phyloP scores from a whole-genome alignment of 2,329 filamentous ascomycete genomes.

The Alternaria arbusti region DNA sequence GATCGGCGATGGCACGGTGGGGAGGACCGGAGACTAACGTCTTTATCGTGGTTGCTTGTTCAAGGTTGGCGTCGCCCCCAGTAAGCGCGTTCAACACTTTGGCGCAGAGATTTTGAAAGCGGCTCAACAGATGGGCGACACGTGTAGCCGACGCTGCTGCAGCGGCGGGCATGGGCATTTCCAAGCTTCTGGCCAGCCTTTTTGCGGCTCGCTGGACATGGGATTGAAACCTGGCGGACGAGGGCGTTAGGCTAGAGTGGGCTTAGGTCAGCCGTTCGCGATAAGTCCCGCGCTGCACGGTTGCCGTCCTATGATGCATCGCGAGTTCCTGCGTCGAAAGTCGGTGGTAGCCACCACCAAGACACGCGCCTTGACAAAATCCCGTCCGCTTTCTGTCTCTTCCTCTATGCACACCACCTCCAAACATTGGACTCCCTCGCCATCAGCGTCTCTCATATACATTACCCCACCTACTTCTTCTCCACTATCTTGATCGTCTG shows the following conservation, averaged over 20 bases:
- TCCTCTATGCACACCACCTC: slow-evolving; percentile 13
- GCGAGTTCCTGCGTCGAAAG: slow-evolving; percentile 40
- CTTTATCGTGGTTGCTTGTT: slow-evolving; percentile 24
- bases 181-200: slow-evolving; percentile 10
- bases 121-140: slow-evolving; percentile 6
- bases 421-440: slow-evolving; percentile 11
- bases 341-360: slow-evolving; percentile 28
- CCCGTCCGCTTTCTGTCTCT: slow-evolving; percentile 10
- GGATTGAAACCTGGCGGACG: slow-evolving; percentile 18
- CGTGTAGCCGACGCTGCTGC: neutral
- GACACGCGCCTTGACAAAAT: slow-evolving; percentile 28
- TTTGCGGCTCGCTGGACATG: slow-evolving; percentile 17
- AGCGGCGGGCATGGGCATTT: neutral
- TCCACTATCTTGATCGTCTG: slow-evolving; percentile 20
- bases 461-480: slow-evolving; percentile 4
- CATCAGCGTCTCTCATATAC: slow-evolving; percentile 4
- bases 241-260: slow-evolving; percentile 17
- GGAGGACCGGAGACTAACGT: slow-evolving; percentile 10
- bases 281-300: slow-evolving; percentile 36
- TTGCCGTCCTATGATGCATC: slow-evolving; percentile 35
- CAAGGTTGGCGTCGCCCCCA: slow-evolving; percentile 18
- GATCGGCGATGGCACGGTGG: slow-evolving; percentile 22
- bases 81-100: slow-evolving; percentile 39
- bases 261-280: slow-evolving; percentile 17
- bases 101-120: slow-evolving; percentile 10